These are phyloP conservation scores for Platismatia glauca DNA, from an alignment of 495 filamentous ascomycete species.

Conservation along the genomic window DNA sequence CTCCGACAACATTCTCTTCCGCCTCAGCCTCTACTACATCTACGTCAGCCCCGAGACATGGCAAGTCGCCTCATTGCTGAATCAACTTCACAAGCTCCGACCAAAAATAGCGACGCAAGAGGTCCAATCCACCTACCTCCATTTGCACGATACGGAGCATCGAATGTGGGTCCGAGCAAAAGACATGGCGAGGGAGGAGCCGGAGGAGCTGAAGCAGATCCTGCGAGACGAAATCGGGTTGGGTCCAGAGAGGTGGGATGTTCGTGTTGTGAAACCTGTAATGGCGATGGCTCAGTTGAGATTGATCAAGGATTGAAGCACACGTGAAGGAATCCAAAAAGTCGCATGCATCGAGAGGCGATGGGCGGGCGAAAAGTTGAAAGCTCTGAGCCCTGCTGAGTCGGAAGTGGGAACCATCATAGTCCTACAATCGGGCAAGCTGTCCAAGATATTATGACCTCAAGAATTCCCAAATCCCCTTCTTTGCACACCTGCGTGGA, in stretches of 20 bases:
- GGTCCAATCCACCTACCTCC: background rate
- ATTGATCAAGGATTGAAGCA: background rate
- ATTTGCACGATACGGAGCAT: background rate
- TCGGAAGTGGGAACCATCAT: background rate
- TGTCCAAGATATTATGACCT: background rate
- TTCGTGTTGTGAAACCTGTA: background rate
- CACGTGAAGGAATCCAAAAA: too few species aligned
- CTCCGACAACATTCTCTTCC: background rate
- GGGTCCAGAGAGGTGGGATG: background rate
- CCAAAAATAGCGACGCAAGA: background rate
- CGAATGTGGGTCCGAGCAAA: background rate
- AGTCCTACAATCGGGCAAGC: background rate
- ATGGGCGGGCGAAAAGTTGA: background rate
- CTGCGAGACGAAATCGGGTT: background rate
- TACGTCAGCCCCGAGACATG: background rate
- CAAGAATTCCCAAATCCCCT: too few species aligned
- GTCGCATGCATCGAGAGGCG: background rate
- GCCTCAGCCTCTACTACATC: slow-evolving; percentile 2
- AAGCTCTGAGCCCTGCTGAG: background rate
- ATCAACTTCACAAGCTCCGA: background rate
- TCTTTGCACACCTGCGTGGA: too few species aligned
- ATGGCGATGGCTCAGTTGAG: background rate
- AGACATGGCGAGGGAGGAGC: background rate
- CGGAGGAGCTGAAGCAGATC: background rate
- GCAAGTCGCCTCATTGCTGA: background rate